Evolutionary conservation across 108 stramenopile genomes (phyloP), one percentile per base, ranked within the genome.

Genomic region (Cyclotella cryptica): DNA sequence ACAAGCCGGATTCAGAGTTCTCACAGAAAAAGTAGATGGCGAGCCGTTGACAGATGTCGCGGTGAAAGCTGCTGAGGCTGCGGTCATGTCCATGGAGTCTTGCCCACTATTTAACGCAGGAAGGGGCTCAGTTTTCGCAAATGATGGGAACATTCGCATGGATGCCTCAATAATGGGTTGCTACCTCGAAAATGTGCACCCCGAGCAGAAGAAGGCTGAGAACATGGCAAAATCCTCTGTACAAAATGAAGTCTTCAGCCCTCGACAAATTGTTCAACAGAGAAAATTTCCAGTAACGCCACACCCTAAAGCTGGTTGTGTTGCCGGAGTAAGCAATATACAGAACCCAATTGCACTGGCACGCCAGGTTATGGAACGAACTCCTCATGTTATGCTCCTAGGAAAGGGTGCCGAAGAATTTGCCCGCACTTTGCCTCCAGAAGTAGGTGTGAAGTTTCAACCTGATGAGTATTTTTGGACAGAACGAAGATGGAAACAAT

Each of bases 151-250:
- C 39, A 75, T 76, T 39, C 45, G 75, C 47, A 69, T 74, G 66
- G 79, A 80, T 53, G 79, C 79, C 18, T 74, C 74, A 18, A 80
- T 80, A 24, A 80, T 80, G 79, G 51, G n/a, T 58, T 75, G 79
- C 29, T 76, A 64, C 39, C 24, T 28, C 17, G 35, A 75, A 26
- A 30, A 45, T 4, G 47, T 11, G 14, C 10, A 24, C 18, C 7
- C 55, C 15, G 43, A 60, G 24, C 22, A 24, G 44, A 46, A 59
- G 19, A 52, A 26, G 11, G 10, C 45, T n/a, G n/a, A n/a, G n/a
- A n/a, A n/a, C n/a, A n/a, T n/a, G n/a, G n/a, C n/a, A n/a, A n/a
- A n/a, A n/a, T n/a, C n/a, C n/a, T n/a, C n/a, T 22, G 15, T 17
- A 53, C 51, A 59, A 8, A 42, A 63, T 18, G 44, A 22, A 15